Conservation (phyloP, 306 rosid species). For the Lotus japonicus region DNA sequence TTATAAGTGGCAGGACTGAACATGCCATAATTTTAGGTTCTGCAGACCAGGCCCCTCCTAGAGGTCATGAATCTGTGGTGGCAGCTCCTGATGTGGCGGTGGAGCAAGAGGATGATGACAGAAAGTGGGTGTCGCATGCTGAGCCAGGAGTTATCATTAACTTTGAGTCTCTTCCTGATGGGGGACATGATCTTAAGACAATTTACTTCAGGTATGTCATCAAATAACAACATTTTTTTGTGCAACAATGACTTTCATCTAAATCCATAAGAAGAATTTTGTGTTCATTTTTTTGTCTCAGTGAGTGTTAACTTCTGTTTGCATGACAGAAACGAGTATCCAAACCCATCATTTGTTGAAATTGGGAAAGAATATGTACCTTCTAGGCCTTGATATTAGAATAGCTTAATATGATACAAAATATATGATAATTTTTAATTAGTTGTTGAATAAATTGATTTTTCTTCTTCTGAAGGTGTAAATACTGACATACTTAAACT, state of each 20-base stretch:
- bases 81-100: conserved; percentile 39
- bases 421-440: conserved; percentile 2
- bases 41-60: conserved; percentile 31
- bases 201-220: conserved; percentile 72
- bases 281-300: no score
- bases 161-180: conserved; percentile 81
- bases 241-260: no score
- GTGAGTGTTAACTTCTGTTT: no score
- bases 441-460: conserved; percentile 19
- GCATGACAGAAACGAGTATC: no score
- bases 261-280: no score
- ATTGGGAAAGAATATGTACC: no score
- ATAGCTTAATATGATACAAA: neutral
- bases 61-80: conserved; percentile 35
- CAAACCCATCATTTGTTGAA: no score
- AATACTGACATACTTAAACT: conserved; percentile 32
- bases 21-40: no score
- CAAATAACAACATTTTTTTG: neutral
- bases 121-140: conserved; percentile 95
- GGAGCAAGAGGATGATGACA: conserved; percentile 59
- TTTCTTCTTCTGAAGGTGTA: neutral
- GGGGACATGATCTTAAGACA: conserved; percentile 83
- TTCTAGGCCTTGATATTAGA: neutral
- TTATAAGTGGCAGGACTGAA: no score
- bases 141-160: conserved; percentile 91